Percentiles rank a stretch among this genome's conserved stretches.
Conservation (phyloP, 768 basidiomycete genomes). For the Trametes cinnabarina region DNA sequence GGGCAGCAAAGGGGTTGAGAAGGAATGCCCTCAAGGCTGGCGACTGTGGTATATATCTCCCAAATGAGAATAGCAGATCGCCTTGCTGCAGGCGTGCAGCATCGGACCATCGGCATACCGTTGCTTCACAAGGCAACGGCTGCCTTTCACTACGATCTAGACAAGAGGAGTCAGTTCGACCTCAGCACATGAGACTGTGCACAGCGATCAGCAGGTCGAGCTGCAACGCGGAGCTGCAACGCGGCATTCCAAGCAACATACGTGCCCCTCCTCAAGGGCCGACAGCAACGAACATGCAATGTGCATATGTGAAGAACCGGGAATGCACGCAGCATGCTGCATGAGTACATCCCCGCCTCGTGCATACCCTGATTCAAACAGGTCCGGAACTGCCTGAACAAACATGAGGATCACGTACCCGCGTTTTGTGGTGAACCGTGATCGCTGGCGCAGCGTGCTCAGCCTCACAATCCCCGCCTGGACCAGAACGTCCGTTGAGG, state of each 20-base stretch:
- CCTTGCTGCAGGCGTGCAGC: constrained; percentile 11
- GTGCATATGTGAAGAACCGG: neutral
- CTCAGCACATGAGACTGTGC: neutral
- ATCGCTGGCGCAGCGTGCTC: too few species aligned
- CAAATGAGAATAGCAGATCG: too few species aligned
- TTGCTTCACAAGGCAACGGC: neutral
- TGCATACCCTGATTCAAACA: constrained; percentile 6
- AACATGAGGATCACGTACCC: constrained; percentile 10
- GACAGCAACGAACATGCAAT: neutral
- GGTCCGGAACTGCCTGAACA: neutral
- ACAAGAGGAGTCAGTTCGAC: neutral
- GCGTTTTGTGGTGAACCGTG: neutral
- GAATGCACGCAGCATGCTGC: neutral
- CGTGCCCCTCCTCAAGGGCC: too few species aligned
- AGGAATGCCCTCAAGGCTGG: neutral
- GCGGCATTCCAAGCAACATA: too few species aligned
- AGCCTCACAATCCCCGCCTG: too few species aligned
- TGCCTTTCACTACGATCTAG: neutral
- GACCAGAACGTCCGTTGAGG: too few species aligned
- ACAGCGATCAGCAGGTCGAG: neutral
- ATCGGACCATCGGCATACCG: neutral
- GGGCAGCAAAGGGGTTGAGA: neutral
- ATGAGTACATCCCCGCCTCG: neutral
- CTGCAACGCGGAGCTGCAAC: neutral
- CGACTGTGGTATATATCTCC: neutral